Evolutionary conservation across 2,329 filamentous ascomycete species (phyloP).

Genomic region (Colletotrichum cuscutae): DNA sequence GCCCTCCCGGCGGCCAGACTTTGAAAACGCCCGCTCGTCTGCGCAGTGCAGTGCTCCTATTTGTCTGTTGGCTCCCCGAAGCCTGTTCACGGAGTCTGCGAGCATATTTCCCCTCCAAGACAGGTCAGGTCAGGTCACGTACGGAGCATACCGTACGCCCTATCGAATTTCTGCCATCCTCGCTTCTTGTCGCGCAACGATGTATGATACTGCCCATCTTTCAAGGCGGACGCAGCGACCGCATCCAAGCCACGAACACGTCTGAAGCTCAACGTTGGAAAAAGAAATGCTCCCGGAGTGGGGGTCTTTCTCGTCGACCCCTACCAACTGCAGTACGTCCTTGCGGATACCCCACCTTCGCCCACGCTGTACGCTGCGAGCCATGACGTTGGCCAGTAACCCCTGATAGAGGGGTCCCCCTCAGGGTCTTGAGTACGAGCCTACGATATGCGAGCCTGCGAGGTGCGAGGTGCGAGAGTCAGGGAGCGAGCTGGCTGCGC

Average conservation of each 20-base stretch:
- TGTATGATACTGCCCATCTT: background rate
- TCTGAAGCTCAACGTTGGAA: background rate
- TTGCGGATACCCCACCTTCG: conserved; percentile 25
- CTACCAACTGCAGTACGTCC: conserved; percentile 3
- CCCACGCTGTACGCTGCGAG: conserved; percentile 17
- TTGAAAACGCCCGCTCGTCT: conserved; percentile 36
- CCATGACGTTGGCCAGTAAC: conserved; percentile 24
- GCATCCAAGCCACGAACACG: background rate
- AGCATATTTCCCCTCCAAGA: conserved; percentile 23
- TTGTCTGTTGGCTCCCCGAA: conserved; percentile 31
- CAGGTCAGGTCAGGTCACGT: conserved; percentile 2
- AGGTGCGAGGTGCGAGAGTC: background rate
- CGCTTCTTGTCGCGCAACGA: background rate
- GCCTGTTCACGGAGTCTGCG: conserved; percentile 26
- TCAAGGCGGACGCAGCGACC: background rate
- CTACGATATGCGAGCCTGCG: background rate
- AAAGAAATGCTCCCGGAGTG: background rate
- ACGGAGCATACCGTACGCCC: background rate
- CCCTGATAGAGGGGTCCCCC: conserved; percentile 22
- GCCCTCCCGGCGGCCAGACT: conserved; percentile 22
- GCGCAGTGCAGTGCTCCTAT: conserved; percentile 33
- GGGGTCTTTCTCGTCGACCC: background rate
- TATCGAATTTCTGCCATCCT: background rate
- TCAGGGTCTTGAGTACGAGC: background rate
- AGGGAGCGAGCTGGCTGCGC: background rate